Percentiles rank a stretch among this genome's conserved stretches.
Conservation (phyloP, 352 stramenopile genomes). For the Phytopythium delawarense region DNA sequence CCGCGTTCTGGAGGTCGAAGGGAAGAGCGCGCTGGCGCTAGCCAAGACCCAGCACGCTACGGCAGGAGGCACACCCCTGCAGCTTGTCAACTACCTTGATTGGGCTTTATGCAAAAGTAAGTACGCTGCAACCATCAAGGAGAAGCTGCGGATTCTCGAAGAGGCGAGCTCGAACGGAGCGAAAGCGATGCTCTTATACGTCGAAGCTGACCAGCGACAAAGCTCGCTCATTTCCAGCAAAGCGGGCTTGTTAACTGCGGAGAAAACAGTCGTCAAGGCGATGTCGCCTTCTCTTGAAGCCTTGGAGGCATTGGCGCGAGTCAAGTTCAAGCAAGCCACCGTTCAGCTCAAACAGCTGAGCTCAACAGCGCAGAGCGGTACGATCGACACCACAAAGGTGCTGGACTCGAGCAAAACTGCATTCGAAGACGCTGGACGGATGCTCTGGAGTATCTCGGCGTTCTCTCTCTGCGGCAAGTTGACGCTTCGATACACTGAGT, state of each 20-base stretch:
- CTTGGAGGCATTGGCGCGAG: slow-evolving; percentile 22
- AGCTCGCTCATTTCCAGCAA: slow-evolving; percentile 3
- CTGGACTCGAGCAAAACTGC: background rate
- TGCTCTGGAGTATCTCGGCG: background rate
- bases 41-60: slow-evolving; percentile 17
- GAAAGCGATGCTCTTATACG: slow-evolving; percentile 3
- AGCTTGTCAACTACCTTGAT: slow-evolving; percentile 23
- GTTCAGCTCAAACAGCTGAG: slow-evolving; percentile 17
- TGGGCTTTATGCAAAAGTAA: slow-evolving; percentile 31
- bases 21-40: slow-evolving; percentile 16
- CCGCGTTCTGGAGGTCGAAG: slow-evolving; percentile 36
- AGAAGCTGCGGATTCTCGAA: slow-evolving; percentile 13
- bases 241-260: slow-evolving; percentile 1
- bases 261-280: background rate
- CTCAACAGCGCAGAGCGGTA: background rate
- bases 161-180: slow-evolving; percentile 18
- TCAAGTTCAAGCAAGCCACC: slow-evolving; percentile 30
- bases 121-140: slow-evolving; percentile 10
- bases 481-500: background rate
- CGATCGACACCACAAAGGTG: background rate
- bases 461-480: background rate
- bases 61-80: slow-evolving; percentile 11
- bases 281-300: slow-evolving; percentile 13
- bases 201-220: slow-evolving; percentile 2
- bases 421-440: background rate